Evolutionary conservation across 1,139 yeast species (phyloP).

Genomic region (Yamadazyma dendronema): DNA sequence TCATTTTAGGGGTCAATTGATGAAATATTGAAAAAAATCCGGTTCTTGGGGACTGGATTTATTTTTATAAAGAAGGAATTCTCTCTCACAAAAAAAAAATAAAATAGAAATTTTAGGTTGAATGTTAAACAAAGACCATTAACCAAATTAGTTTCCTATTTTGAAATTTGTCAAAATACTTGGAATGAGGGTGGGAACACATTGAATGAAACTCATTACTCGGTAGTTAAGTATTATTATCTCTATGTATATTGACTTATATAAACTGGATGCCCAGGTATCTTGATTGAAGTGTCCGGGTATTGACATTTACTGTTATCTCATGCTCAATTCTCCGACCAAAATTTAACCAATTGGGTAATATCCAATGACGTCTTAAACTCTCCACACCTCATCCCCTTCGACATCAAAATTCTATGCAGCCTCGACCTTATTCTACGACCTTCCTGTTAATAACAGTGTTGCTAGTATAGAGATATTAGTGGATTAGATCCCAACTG

Average conservation of each 20-base stretch:
- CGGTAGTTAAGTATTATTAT: not conserved
- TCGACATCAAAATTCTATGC: not conserved
- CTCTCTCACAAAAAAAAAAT: constrained; percentile 1
- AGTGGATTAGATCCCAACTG: not conserved
- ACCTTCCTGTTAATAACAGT: not conserved
- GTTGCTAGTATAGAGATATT: not conserved
- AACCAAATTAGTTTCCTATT: constrained; percentile 10
- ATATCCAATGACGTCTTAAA: no score
- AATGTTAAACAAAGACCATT: constrained; percentile 5
- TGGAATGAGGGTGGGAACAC: not conserved
- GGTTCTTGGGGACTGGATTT: constrained; percentile 5
- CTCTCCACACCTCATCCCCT: no score
- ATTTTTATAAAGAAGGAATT: constrained; percentile 8
- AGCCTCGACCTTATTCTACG: not conserved
- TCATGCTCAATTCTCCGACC: not conserved
- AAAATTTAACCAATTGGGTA: no score
- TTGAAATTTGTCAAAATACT: constrained; percentile 10
- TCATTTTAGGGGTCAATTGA: constrained; percentile 23
- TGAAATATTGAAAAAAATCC: constrained; percentile 3
- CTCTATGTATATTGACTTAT: not conserved
- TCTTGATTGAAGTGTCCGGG: no score
- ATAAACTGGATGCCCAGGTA: no score
- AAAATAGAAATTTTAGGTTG: constrained; percentile 6
- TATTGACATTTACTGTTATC: not conserved
- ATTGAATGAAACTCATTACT: not conserved